Conservation (phyloP, 2,329 filamentous ascomycete genomes). For the Colletotrichum eleusines region DNA sequence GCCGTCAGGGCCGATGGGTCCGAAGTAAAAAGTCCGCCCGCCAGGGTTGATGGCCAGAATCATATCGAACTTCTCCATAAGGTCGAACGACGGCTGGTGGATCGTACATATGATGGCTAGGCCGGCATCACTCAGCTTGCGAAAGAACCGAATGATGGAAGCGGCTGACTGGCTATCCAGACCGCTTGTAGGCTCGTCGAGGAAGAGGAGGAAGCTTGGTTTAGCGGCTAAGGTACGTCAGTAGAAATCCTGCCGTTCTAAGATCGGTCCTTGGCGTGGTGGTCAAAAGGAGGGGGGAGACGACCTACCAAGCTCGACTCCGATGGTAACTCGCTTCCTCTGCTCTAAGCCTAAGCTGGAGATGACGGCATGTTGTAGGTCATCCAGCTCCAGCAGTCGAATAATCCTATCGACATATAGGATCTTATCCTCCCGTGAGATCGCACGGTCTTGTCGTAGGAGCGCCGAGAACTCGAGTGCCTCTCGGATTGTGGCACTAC, state of each 20-base stretch:
- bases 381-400: constrained; percentile 71
- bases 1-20: constrained; percentile 76
- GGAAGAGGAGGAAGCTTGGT: constrained; percentile 73
- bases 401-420: constrained; percentile 76
- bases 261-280: not conserved
- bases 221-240: constrained; percentile 60
- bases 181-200: constrained; percentile 73
- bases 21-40: constrained; percentile 80
- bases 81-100: constrained; percentile 70
- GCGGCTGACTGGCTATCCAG: constrained; percentile 53
- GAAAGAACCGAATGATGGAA: constrained; percentile 58
- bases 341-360: constrained; percentile 61
- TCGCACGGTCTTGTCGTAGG: constrained; percentile 68
- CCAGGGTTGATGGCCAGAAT: constrained; percentile 76
- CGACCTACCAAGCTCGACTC: constrained; percentile 68
- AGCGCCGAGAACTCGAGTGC: constrained; percentile 76
- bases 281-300: too few species aligned
- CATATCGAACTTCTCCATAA: constrained; percentile 79
- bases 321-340: constrained; percentile 75
- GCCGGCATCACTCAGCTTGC: constrained; percentile 68
- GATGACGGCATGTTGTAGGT: constrained; percentile 75
- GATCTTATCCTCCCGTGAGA: constrained; percentile 70
- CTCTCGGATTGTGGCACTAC: constrained; percentile 74
- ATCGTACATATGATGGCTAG: constrained; percentile 75
- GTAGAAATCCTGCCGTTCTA: too few species aligned